Evolutionary conservation across 768 basidiomycete species (phyloP), one percentile per base, ranked within the genome.

Genomic region (Chalciporus piperatus): DNA sequence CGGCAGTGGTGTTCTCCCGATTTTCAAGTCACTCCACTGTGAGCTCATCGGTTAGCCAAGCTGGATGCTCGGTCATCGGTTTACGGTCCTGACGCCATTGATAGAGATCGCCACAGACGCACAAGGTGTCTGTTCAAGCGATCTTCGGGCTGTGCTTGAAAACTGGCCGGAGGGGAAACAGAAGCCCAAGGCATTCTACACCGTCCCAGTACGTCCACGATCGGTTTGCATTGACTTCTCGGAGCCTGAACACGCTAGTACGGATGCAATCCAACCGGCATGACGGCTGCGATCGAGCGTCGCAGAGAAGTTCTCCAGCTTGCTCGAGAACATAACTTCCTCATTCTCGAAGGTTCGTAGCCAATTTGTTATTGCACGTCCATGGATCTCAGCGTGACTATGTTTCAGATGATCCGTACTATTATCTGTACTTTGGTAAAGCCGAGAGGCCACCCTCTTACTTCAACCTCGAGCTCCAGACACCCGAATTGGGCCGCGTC

Each of bases 201-300:
- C 84, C 5, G 84, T 93, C 35, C 85, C 84, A 4, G 87, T 88
- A 67, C 20, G 80, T 40, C 23, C 20, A 42, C 48, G 11, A 28
- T 45, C 51, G 13, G 51, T 33, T 43, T 51, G 37, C 13, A 50
- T 54, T 44, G 44, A 58, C 47, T 40, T 14, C 37, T 32, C 16
- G 41, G 40, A 28, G 41, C 28, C 25, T 32, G 32, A 41, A 39
- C 45, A 45, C 17, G 14, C 14, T 53, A 89, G 85, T 87, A 86
- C 60, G 93, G 92, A 30, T 87, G 85, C 58, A 95, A 95, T 67
- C 93, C 92, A 3, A 89, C 86, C 8, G 93, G 93, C 1, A 82
- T 81, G 66, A 92, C 92, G 4, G 80, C 87, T 6, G 77, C 87
- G 3, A 68, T 80, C 37, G 80, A 84, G 49, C 79, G 93, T 45